These are phyloP conservation scores for Tetracladium setigerum DNA, from an alignment of 495 filamentous ascomycete species.

Conservation along the genomic window DNA sequence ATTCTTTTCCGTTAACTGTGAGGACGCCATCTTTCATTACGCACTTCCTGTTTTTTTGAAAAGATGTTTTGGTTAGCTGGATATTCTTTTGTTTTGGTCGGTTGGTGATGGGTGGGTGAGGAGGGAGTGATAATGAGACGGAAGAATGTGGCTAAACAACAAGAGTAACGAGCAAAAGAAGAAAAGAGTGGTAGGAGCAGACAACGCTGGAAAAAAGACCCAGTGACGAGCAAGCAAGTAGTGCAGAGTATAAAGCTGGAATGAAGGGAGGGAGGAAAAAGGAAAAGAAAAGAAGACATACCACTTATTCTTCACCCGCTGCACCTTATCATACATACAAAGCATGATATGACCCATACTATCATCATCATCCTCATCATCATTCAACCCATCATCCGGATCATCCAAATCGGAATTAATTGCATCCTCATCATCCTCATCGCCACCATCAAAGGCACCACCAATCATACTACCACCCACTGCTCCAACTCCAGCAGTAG, in stretches of 20 bases:
- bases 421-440: constrained; percentile 77
- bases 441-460: constrained; percentile 49
- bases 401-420: constrained; percentile 99
- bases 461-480: constrained; percentile 29
- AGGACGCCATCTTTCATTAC: constrained; percentile 94
- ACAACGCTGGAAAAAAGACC: no score
- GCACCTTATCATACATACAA: constrained; percentile 98
- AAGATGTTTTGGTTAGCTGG: not conserved
- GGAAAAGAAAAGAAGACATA: constrained; percentile 25
- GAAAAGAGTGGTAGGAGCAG: no score
- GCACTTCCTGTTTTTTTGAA: constrained; percentile 72
- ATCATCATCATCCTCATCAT: constrained; percentile 77
- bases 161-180: no score
- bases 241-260: no score
- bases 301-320: constrained; percentile 99
- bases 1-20: constrained; percentile 86
- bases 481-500: not conserved
- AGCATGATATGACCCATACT: constrained; percentile 78
- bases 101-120: not conserved
- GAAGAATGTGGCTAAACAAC: no score
- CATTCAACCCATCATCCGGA: constrained; percentile 72
- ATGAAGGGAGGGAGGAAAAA: not conserved
- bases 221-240: no score
- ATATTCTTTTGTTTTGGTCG: no score
- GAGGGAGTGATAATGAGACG: not conserved